Conservation (phyloP, 257 asterid genomes). For the Solanum lignicaule region DNA sequence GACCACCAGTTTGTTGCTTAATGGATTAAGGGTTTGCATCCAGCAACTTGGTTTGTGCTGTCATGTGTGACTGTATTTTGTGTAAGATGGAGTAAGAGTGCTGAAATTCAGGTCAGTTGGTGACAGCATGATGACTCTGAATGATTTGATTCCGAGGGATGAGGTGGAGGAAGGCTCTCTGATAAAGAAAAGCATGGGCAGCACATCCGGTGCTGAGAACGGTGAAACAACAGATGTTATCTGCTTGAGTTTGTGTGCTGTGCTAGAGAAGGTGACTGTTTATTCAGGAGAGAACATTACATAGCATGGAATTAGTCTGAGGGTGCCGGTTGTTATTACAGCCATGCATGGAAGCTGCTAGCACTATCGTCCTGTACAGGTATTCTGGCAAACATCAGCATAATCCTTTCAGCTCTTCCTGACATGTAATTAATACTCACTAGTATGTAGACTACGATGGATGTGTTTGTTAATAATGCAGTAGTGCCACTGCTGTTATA, state of each 20-base stretch:
- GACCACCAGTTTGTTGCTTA: not conserved
- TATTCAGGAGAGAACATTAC: slow-evolving; percentile 15
- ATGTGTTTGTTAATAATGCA: not conserved
- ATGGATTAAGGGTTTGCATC: slow-evolving; percentile 29
- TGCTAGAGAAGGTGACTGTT: not conserved
- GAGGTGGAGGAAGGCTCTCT: slow-evolving; percentile 6
- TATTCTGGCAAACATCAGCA: slow-evolving; percentile 17
- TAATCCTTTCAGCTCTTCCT: slow-evolving; percentile 24
- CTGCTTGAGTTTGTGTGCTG: slow-evolving; percentile 12
- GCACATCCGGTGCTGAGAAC: slow-evolving; percentile 28
- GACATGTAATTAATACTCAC: slow-evolving; percentile 28
- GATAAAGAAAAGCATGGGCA: slow-evolving; percentile 25
- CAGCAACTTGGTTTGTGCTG: slow-evolving; percentile 54
- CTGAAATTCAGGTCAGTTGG: slow-evolving; percentile 16
- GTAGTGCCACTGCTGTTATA: not conserved
- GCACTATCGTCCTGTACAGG: slow-evolving; percentile 16
- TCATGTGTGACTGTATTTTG: slow-evolving; percentile 26
- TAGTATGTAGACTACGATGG: not conserved
- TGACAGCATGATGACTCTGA: slow-evolving; percentile 15
- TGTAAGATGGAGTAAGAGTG: slow-evolving; percentile 29
- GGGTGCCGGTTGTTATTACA: slow-evolving; percentile 10
- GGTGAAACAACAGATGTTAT: slow-evolving; percentile 20
- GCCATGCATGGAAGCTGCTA: slow-evolving; percentile 16
- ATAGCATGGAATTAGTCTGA: slow-evolving; percentile 23
- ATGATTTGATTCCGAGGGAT: slow-evolving; percentile 18